Evolutionary conservation across 768 basidiomycete genomes (phyloP), one percentile per base, ranked within the genome.

Genomic region (Tylopilus subfusipes): DNA sequence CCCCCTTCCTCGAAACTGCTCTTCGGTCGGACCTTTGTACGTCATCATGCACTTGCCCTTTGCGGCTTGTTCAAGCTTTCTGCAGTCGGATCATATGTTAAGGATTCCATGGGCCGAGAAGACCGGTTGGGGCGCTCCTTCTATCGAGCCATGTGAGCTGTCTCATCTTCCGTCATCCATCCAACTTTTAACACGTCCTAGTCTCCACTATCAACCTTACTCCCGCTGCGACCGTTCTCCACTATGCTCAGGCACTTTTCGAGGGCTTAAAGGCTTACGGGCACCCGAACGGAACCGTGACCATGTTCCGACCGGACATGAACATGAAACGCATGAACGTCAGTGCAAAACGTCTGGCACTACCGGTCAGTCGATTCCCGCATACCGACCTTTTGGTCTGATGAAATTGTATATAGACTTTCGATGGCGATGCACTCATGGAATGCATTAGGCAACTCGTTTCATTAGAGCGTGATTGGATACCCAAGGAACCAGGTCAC

Each of bases 221-320:
- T 25, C 69, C 71, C 7, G 55, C 68, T 63, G 80, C 75, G 68
- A 82, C 90, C 55, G 94, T 94, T 19, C 76, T 98, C 54, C 95
- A 98, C 70, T 98, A 98, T 73, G 93, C 93, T 0, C 92, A 93
- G 62, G 82, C 87, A 43, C 77, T 87, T 43, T 96, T 98, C 66
- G 95, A 98, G 69, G 92, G 95, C 18, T 83, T 97, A 82, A 98
- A 98, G 69, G 95, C 95, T 1, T 98, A 96, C 74, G 78, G 85
- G 45, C 83, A 86, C 59, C 71, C 81, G 34, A 73, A 81, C 45
- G 93, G 87, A 33, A 83, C 80, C 25, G 82, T 94, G 21, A 82
- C 87, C 18, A 73, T 98, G 60, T 98, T 98, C 80, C 78, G 95
- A 42, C 96, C 95, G 3, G 92, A 97, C 72, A 91, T 92, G 90